Evolutionary conservation across 2,329 filamentous ascomycete genomes (phyloP).

Genomic region (Pseudogymnoascus sp.): DNA sequence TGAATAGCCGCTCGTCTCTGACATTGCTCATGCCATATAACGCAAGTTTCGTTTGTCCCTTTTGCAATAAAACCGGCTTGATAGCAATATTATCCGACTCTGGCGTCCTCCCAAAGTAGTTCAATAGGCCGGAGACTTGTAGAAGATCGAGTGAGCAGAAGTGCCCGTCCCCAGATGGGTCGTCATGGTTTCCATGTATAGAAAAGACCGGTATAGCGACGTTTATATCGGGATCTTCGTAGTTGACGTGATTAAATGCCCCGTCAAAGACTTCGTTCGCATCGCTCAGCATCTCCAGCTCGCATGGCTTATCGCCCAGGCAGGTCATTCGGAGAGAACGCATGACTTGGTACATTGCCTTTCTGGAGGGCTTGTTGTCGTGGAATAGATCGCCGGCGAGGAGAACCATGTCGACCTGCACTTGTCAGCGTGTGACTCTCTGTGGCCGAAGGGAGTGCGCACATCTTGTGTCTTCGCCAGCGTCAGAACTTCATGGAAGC

Average conservation of each 20-base stretch:
- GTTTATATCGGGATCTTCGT: conserved; percentile 95
- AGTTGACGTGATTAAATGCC: conserved; percentile 90
- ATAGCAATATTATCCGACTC: conserved; percentile 90
- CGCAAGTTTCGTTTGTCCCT: conserved; percentile 85
- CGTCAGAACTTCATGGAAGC: conserved; percentile 91
- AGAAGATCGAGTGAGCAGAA: conserved; percentile 85
- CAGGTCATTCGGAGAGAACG: conserved; percentile 87
- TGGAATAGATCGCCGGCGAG: conserved; percentile 94
- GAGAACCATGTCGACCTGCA: conserved; percentile 84
- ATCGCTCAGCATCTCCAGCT: conserved; percentile 90
- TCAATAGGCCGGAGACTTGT: conserved; percentile 83
- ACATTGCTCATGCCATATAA: conserved; percentile 95
- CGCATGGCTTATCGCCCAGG: conserved; percentile 88
- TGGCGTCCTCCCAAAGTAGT: conserved; percentile 89
- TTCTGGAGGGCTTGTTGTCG: conserved; percentile 93
- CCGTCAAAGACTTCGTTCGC: conserved; percentile 84
- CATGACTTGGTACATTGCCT: conserved; percentile 97
- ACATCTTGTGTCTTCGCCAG: conserved; percentile 78
- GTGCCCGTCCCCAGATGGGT: conserved; percentile 92
- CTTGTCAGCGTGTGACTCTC: conserved; percentile 1
- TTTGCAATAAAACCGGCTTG: conserved; percentile 87
- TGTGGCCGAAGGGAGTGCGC: conserved; percentile 19
- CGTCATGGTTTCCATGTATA: conserved; percentile 97
- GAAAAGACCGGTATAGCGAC: conserved; percentile 95
- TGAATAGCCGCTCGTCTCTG: conserved; percentile 86